phyloP scores from a whole-genome alignment of 345 rosid species.

The Eutrema yunnanense region DNA sequence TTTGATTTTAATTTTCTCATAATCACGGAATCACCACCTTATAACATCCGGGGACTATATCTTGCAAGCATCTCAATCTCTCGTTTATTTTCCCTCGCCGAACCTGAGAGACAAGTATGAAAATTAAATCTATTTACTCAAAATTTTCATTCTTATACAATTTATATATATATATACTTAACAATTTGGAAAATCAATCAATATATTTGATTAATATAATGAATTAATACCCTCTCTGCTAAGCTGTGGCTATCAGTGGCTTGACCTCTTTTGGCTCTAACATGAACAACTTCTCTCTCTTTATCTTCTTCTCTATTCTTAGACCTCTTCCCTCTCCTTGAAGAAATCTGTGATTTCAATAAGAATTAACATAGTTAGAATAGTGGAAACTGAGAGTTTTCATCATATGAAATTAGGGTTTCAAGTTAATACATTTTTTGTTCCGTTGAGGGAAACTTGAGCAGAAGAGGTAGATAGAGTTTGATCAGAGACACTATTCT shows the following conservation, averaged over 20 bases:
- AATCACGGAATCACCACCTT: constrained; percentile 37
- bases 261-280: constrained; percentile 93
- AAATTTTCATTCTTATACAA: not conserved
- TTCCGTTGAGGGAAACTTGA: constrained; percentile 23
- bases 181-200: not conserved
- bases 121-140: not conserved
- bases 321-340: constrained; percentile 44
- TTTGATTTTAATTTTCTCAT: not conserved
- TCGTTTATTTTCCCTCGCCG: constrained; percentile 81
- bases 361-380: not conserved
- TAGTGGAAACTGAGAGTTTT: not conserved
- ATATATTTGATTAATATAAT: not conserved
- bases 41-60: constrained; percentile 84
- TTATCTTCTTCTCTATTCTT: constrained; percentile 41
- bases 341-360: constrained; percentile 10
- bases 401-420: constrained; percentile 11
- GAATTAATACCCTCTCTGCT: constrained; percentile 65
- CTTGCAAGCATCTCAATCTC: constrained; percentile 62
- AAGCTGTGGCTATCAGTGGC: constrained; percentile 95
- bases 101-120: constrained; percentile 34
- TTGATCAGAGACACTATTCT: constrained; percentile 30
- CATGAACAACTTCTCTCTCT: constrained; percentile 71
- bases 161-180: not conserved
- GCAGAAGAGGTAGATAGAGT: constrained; percentile 9
- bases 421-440: constrained; percentile 11